Conservation (phyloP, 345 rosid genomes). For the Laguncularia racemosa region DNA sequence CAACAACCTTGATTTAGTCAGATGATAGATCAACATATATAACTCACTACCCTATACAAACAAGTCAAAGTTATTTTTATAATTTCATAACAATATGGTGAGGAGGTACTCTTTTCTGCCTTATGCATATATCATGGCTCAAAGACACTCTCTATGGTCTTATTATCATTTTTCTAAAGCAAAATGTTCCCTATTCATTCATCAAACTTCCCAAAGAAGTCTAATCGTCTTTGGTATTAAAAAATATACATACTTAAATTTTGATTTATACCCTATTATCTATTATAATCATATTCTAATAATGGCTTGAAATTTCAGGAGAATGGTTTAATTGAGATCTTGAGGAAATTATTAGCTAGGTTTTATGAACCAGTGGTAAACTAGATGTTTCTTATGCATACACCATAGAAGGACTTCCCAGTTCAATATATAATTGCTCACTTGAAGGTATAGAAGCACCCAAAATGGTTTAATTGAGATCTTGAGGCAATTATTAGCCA, state of each 20-base stretch:
- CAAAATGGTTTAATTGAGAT: conserved; percentile 1
- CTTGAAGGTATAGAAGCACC: conserved; percentile 8
- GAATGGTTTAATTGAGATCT: conserved; percentile 23
- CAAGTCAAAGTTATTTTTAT: conserved; percentile 15
- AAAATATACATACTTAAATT: neutral
- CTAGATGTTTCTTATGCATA: conserved; percentile 24
- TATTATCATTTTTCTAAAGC: conserved; percentile 17
- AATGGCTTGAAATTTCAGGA: conserved; percentile 4
- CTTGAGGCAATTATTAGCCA: conserved; percentile 17
- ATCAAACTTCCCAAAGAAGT: conserved; percentile 22
- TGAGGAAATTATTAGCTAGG: conserved; percentile 18
- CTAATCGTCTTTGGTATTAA: conserved; percentile 17
- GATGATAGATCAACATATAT: conserved; percentile 22
- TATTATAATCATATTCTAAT: too few species aligned
- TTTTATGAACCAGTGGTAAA: conserved; percentile 15
- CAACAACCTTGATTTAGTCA: conserved; percentile 19
- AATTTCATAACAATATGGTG: conserved; percentile 22
- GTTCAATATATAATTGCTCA: conserved; percentile 25
- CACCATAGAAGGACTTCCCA: conserved; percentile 21
- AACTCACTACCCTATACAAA: conserved; percentile 24
- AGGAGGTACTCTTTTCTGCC: conserved; percentile 21
- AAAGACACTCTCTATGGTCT: conserved; percentile 22
- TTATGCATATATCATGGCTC: conserved; percentile 19
- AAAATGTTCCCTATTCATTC: conserved; percentile 15
- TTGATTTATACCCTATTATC: too few species aligned